Evolutionary conservation across 805 yeast genomes (phyloP), one percentile per base, ranked within the genome.

Genomic region (Hanseniaspora meyeri): DNA sequence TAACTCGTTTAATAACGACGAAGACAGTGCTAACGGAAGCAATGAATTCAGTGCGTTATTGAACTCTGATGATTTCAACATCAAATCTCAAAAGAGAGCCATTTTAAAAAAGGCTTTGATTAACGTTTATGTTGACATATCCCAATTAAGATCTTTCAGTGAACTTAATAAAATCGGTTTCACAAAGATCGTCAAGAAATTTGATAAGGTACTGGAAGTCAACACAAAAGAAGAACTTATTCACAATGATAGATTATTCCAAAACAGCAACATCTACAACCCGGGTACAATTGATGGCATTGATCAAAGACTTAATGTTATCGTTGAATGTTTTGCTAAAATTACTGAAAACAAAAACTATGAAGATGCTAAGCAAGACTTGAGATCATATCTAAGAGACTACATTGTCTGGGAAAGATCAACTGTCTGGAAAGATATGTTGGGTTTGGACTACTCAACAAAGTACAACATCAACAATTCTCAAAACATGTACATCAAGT

Each of bases 391-490:
- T 59, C 71, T 91, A 60, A 78, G 96, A 59, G 97, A 91, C 64
- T 95, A 89, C 66, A 86, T 90, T 49, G 96, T 90, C 19, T 91
- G 96, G 95, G 97, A 90, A 70, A 79, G 97, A 69, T 87, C 87
- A 66, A 90, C 96, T 0, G 95, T 89, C 19, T 90, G 97, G 97
- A 82, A 93, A 63, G 96, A 90, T 66, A 82, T 91, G 83, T 78
- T 90, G 60, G 91, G 93, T 7, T 71, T 90, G 64, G 95, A 87
- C 65, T 74, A 91, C 58, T 68, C 51, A 53, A 76, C 39, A 60
- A 65, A 55, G 55, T 80, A 4, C 86, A 85, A 20, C 71, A 72
- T 57, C 71, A 74, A 39, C 20, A 27, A 49, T 3, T 49, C 45
- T 9, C 47, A 55, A 20, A 51, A 49, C 31, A 49, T 27, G 8